Evolutionary conservation across 2,329 filamentous ascomycete species (phyloP).

Genomic region (Talaromyces sp.): DNA sequence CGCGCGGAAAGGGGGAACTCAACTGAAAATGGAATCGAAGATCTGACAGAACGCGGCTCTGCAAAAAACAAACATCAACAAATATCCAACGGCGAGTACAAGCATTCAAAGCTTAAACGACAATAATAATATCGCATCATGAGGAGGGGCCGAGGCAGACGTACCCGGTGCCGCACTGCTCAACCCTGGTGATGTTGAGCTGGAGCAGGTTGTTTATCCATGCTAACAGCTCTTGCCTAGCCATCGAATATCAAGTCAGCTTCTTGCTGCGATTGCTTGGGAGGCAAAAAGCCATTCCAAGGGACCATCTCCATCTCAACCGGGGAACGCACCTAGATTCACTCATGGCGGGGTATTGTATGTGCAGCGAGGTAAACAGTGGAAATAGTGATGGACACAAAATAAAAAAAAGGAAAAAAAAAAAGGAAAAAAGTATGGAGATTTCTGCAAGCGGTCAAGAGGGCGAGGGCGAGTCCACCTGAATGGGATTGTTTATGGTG

Average conservation of each 20-base stretch:
- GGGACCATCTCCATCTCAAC: constrained; percentile 13
- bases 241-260: constrained; percentile 6
- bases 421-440: background rate
- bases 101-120: background rate
- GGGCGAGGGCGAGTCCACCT: background rate
- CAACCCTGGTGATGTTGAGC: constrained; percentile 96
- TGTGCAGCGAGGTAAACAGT: constrained; percentile 3
- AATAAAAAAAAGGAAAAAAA: background rate
- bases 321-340: constrained; percentile 54
- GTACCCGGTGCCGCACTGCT: constrained; percentile 98
- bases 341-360: constrained; percentile 51
- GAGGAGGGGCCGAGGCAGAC: constrained; percentile 13
- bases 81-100: background rate
- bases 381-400: background rate
- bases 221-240: constrained; percentile 88
- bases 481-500: constrained; percentile 13
- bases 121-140: background rate
- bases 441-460: background rate
- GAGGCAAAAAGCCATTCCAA: constrained; percentile 13
- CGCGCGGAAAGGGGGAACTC: constrained; percentile 22
- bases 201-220: constrained; percentile 98
- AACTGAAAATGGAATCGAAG: constrained; percentile 94
- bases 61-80: background rate
- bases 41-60: constrained; percentile 95
- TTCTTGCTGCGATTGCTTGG: constrained; percentile 4